Evolutionary conservation across 1,284 basidiomycete species (phyloP), one percentile per base, ranked within the genome.

Genomic region (Porogramme epimiltina): DNA sequence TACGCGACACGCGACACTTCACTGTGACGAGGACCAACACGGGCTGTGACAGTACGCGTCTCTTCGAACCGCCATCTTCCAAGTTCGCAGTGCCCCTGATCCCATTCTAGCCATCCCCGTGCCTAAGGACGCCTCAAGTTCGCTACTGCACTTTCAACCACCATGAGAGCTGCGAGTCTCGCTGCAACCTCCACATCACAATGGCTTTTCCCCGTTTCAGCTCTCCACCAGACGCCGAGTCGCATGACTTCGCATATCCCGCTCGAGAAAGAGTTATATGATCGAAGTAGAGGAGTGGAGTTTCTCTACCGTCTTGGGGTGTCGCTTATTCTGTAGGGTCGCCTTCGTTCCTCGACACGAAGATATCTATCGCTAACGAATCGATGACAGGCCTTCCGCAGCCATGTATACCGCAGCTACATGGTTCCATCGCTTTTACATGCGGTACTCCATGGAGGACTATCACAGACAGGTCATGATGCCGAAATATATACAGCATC

Each of bases 401-500:
- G 87, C 89, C 9, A 79, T 94, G 73, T 88, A 87, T 55, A 89
- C 89, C 24, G 93, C 92, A 16, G 89, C 92, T 24, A 91, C 89
- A 3, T 93, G 93, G 80, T 89, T 96, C 57, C 95, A 97, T 70
- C 84, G 95, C 13, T 97, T 97, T 72, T 97, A 91, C 73, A 95
- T 97, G 93, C 82, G 95, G 47, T 87, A 84, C 64, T 85, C 93
- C n/a, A 80, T 94, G 78, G 81, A 87, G 62, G 87, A 93, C 63
- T 89, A 91, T 67, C 82, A 87, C 66, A 82, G 87, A 58, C 89
- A 90, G 75, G 89, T 89, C 11, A 10, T 3, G 13, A 20, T 58
- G 23, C 46, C 31, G 6, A 8, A 13, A 47, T 43, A 31, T 31
- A 31, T 31, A 13, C 8, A 6, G 28, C 28, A 8, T 31, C 13